phyloP scores from a whole-genome alignment of 805 yeast genomes.

The Ogataea methanolica region DNA sequence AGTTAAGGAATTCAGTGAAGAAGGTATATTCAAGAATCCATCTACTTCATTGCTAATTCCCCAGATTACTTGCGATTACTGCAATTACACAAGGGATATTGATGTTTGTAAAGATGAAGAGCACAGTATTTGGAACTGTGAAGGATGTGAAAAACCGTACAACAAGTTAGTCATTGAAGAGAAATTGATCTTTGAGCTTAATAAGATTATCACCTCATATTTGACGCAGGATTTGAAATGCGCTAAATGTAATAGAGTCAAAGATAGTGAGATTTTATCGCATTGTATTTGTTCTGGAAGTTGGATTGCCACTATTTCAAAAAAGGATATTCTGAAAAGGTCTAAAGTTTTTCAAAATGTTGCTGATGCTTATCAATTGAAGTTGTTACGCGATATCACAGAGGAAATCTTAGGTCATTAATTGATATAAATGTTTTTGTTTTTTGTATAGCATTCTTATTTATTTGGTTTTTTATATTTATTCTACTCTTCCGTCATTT shows the following conservation, averaged over 20 bases:
- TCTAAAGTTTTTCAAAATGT: constrained; percentile 52
- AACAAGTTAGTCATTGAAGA: constrained; percentile 76
- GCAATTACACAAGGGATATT: constrained; percentile 68
- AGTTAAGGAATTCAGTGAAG: constrained; percentile 77
- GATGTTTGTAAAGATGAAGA: constrained; percentile 76
- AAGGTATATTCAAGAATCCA: constrained; percentile 70
- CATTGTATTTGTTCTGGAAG: constrained; percentile 87
- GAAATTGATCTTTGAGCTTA: constrained; percentile 60
- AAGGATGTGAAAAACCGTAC: constrained; percentile 58
- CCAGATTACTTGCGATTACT: constrained; percentile 72
- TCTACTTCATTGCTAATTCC: constrained; percentile 62
- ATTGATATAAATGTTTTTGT: not conserved
- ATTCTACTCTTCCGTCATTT: not conserved
- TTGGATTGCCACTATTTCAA: constrained; percentile 60
- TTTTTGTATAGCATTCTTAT: not conserved
- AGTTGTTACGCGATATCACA: constrained; percentile 39
- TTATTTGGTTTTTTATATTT: not conserved
- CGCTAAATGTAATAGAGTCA: constrained; percentile 64
- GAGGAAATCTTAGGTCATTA: constrained; percentile 17
- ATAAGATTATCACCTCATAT: constrained; percentile 51
- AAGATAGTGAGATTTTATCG: constrained; percentile 62
- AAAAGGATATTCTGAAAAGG: constrained; percentile 39
- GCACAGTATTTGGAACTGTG: constrained; percentile 52
- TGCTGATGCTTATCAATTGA: constrained; percentile 56
- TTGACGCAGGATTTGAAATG: constrained; percentile 81